phyloP scores from a whole-genome alignment of 2,329 filamentous ascomycete species.

The Colletotrichum sansevieriae region DNA sequence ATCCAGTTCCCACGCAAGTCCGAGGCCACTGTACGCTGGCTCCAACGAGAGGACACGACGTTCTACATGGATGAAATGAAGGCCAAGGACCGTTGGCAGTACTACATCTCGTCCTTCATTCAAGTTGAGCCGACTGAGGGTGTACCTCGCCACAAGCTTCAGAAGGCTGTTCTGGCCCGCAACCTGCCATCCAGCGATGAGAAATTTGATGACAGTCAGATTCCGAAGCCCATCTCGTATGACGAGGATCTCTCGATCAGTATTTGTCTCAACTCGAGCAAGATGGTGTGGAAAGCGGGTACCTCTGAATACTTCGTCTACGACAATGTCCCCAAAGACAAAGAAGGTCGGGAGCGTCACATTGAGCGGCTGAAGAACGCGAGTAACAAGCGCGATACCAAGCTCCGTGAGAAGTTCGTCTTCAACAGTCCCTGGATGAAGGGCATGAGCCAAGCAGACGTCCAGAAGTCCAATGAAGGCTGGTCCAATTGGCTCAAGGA shows the following conservation, averaged over 20 bases:
- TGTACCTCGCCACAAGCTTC: conserved; percentile 73
- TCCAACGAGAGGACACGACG: conserved; percentile 77
- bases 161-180: conserved; percentile 77
- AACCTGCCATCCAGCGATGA: conserved; percentile 75
- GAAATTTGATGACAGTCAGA: conserved; percentile 73
- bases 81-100: conserved; percentile 87
- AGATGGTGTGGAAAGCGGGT: conserved; percentile 80
- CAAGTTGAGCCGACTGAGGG: conserved; percentile 91
- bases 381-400: conserved; percentile 74
- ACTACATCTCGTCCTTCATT: conserved; percentile 94
- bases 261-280: conserved; percentile 83
- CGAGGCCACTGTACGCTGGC: conserved; percentile 79
- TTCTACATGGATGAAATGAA: conserved; percentile 93
- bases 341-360: conserved; percentile 69
- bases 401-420: conserved; percentile 83
- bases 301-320: conserved; percentile 80
- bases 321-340: conserved; percentile 75
- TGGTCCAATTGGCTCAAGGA: conserved; percentile 68
- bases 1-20: conserved; percentile 75
- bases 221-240: conserved; percentile 71
- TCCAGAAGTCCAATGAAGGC: conserved; percentile 79
- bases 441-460: conserved; percentile 81
- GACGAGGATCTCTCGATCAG: conserved; percentile 78
- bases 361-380: conserved; percentile 64
- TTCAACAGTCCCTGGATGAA: conserved; percentile 85